These are phyloP conservation scores for Cladosporium sp. DNA, from an alignment of 2,329 filamentous ascomycete species.

Conservation along the genomic window DNA sequence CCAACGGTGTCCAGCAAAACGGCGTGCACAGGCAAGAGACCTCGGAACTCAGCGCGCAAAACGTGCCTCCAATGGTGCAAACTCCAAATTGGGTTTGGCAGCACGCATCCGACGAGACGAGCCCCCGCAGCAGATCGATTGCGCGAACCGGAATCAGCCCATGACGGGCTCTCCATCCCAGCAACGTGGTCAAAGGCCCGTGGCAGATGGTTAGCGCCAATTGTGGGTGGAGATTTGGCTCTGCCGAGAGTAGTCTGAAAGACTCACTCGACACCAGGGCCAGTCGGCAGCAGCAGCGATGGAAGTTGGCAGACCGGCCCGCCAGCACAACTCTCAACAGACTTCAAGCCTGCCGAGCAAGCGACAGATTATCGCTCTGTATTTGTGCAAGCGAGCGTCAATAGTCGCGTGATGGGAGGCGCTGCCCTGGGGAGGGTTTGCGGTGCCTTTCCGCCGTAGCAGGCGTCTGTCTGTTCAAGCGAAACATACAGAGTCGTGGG, in stretches of 20 bases:
- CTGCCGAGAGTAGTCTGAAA: background rate
- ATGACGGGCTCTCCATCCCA: background rate
- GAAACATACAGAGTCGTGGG: slow-evolving; percentile 13
- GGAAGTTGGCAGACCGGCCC: slow-evolving; percentile 2
- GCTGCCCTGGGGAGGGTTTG: background rate
- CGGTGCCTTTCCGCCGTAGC: background rate
- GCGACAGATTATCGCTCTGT: background rate
- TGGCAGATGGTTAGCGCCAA: slow-evolving; percentile 1
- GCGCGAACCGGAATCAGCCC: background rate
- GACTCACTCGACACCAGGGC: background rate
- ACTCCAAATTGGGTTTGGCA: slow-evolving; percentile 3
- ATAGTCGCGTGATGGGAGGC: background rate
- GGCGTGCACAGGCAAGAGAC: background rate
- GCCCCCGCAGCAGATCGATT: slow-evolving; percentile 16
- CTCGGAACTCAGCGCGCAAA: background rate
- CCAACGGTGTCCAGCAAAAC: background rate
- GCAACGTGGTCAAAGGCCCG: slow-evolving; percentile 16
- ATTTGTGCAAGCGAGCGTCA: background rate
- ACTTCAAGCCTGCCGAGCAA: slow-evolving; percentile 11
- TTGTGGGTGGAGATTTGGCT: slow-evolving; percentile 3
- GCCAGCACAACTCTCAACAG: slow-evolving; percentile 11
- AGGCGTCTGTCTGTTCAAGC: background rate
- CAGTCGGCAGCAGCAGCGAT: no score
- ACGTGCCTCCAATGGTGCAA: background rate
- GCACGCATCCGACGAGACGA: background rate